phyloP scores from a whole-genome alignment of 306 rosid genomes.

The Medicago ruthenica region DNA sequence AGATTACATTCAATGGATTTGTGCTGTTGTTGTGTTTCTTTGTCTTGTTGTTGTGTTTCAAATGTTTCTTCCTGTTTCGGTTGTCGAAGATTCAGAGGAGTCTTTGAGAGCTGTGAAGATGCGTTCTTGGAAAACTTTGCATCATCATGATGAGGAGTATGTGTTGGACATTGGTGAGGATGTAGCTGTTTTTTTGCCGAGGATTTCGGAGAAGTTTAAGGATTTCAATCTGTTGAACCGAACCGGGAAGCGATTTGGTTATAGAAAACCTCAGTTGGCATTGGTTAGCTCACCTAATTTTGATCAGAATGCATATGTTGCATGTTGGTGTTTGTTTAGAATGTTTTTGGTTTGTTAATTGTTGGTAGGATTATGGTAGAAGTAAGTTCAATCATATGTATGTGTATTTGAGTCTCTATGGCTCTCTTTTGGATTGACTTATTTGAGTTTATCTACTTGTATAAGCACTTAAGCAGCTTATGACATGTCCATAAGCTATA shows the following conservation, averaged over 20 bases:
- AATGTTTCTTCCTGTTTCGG: conserved; percentile 85
- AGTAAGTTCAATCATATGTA: conserved; percentile 33
- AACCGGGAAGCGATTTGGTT: conserved; percentile 59
- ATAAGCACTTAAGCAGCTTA: too few relatives aligned
- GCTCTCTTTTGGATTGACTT: too few relatives aligned
- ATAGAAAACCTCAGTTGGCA: conserved; percentile 89
- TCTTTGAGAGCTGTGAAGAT: conserved; percentile 49
- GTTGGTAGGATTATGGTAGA: conserved; percentile 24
- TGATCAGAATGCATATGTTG: not conserved
- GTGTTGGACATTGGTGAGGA: conserved; percentile 75
- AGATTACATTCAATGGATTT: conserved; percentile 94
- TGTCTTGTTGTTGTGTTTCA: conserved; percentile 81
- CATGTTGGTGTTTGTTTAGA: conserved; percentile 19
- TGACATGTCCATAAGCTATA: too few relatives aligned
- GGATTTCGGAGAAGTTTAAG: conserved; percentile 70
- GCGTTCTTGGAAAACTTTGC: conserved; percentile 51
- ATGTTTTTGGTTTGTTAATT: conserved; percentile 21
- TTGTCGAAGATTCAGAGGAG: conserved; percentile 59
- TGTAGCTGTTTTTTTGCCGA: conserved; percentile 66
- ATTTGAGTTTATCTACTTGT: too few relatives aligned
- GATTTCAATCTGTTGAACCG: conserved; percentile 54
- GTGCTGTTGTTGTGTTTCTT: conserved; percentile 79
- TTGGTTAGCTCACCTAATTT: conserved; percentile 62
- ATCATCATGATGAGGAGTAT: conserved; percentile 47
- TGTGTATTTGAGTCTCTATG: not conserved